These are phyloP conservation scores for Umbelopsis sp. DNA, from an alignment of 371 early-diverging fungal genomes.

Conservation along the genomic window DNA sequence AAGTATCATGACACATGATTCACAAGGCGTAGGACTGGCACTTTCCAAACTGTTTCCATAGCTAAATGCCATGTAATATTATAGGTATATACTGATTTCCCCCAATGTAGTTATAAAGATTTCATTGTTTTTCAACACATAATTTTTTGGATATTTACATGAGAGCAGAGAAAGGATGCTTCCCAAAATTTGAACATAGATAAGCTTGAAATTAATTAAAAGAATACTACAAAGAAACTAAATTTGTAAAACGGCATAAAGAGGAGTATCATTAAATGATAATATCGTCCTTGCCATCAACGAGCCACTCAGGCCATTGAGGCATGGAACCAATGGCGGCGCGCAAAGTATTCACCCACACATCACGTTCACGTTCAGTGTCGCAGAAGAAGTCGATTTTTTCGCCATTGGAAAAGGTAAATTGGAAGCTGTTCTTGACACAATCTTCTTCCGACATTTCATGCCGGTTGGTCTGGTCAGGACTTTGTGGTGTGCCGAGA, in stretches of 20 bases:
- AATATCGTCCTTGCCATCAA: constrained; percentile 13
- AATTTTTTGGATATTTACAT: not conserved
- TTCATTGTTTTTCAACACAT: not conserved
- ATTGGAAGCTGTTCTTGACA: constrained; percentile 20
- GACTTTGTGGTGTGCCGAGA: constrained; percentile 2
- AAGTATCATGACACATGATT: not conserved
- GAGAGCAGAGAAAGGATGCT: not conserved
- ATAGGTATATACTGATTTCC: not conserved
- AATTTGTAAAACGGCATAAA: not conserved
- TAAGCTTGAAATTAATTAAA: not conserved
- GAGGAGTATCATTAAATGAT: not conserved
- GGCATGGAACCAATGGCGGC: not conserved
- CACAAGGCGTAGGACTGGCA: not conserved
- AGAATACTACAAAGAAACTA: not conserved
- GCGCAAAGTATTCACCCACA: constrained; percentile 17
- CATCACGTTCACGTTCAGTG: constrained; percentile 18
- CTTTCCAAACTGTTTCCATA: constrained; percentile 11
- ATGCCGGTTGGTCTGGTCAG: not conserved
- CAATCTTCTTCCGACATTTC: constrained; percentile 7
- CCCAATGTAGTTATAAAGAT: not conserved
- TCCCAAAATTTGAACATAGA: not conserved
- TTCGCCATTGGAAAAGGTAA: constrained; percentile 22
- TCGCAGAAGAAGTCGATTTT: constrained; percentile 23
- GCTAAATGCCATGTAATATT: not conserved
- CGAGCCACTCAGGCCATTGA: constrained; percentile 1